phyloP scores from a whole-genome alignment of 352 stramenopile genomes.

The Phytophthora lateralis region DNA sequence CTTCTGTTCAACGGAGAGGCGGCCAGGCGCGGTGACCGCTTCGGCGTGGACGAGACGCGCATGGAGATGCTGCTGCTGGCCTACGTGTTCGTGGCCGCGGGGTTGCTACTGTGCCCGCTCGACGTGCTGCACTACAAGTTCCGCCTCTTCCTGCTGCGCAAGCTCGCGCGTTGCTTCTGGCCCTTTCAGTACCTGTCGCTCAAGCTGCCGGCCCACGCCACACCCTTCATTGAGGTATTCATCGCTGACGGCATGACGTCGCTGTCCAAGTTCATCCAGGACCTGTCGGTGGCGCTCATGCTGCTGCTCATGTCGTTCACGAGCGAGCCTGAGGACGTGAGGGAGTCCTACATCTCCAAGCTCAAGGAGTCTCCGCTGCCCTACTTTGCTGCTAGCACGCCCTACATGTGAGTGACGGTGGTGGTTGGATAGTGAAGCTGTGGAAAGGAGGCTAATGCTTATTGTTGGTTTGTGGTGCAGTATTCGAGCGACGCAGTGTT shows the following conservation, averaged over 20 bases:
- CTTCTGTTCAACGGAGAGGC: conserved; percentile 58
- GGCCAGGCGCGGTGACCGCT: conserved; percentile 40
- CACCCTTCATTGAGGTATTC: conserved; percentile 82
- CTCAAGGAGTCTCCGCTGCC: conserved; percentile 75
- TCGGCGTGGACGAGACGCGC: conserved; percentile 58
- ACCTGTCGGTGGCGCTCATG: conserved; percentile 64
- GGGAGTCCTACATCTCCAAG: conserved; percentile 66
- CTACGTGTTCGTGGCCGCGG: conserved; percentile 50
- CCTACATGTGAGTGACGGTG: conserved; percentile 63
- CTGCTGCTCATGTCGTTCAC: conserved; percentile 65
- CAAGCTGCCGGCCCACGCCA: conserved; percentile 52
- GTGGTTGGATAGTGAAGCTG: neutral
- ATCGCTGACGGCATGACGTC: conserved; percentile 82
- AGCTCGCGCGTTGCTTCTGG: conserved; percentile 63
- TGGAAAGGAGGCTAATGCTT: neutral
- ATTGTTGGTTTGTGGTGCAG: conserved; percentile 30
- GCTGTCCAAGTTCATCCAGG: conserved; percentile 86
- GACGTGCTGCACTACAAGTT: conserved; percentile 74
- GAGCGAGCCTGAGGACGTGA: conserved; percentile 49
- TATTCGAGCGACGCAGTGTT: conserved; percentile 79
- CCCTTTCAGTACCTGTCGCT: conserved; percentile 71
- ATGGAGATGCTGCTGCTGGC: conserved; percentile 75
- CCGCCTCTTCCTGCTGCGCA: conserved; percentile 60
- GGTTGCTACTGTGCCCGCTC: conserved; percentile 67
- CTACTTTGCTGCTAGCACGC: conserved; percentile 70